Conservation (phyloP, 169 alveolate species). For the Eimeria necatrix region DNA sequence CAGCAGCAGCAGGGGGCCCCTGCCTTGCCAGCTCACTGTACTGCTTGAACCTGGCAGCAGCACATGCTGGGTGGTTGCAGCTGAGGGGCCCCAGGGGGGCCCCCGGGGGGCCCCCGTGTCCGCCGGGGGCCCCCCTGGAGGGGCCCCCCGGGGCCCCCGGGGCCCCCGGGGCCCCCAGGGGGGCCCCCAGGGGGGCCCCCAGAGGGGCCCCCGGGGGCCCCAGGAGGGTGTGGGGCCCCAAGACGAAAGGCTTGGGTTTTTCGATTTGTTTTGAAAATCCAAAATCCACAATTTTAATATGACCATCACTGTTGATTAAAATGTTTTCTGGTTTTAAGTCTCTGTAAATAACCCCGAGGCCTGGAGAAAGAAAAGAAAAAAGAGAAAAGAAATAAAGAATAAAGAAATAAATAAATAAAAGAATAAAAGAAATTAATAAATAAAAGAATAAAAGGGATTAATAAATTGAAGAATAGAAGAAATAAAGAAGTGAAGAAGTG, state of each 20-base stretch:
- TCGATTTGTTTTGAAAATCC: slow-evolving; percentile 98
- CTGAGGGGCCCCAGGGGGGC: not conserved
- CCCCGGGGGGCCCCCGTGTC: too few relatives aligned
- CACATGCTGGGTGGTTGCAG: slow-evolving; percentile 16
- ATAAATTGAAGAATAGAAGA: too few relatives aligned
- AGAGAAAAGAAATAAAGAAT: too few relatives aligned
- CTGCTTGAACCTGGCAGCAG: not conserved
- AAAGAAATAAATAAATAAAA: too few relatives aligned
- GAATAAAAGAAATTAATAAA: too few relatives aligned
- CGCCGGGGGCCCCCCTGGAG: too few relatives aligned
- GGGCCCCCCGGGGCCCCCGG: not conserved
- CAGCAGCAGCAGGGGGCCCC: not conserved
- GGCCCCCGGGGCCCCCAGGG: too few relatives aligned
- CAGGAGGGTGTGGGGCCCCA: too few relatives aligned
- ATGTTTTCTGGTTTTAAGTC: slow-evolving; percentile 97
- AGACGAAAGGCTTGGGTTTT: slow-evolving; percentile 77
- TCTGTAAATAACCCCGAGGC: slow-evolving; percentile 85
- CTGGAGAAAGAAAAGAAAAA: slow-evolving; percentile 48
- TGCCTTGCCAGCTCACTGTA: not conserved
- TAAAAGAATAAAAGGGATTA: too few relatives aligned
- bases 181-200: too few relatives aligned
- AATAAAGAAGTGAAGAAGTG: too few relatives aligned
- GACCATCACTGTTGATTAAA: slow-evolving; percentile 96
- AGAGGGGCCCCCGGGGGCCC: too few relatives aligned
- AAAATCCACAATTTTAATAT: slow-evolving; percentile 97